These are phyloP conservation scores for Aureobasidium sp. DNA, from an alignment of 2,329 filamentous ascomycete species.

Conservation along the genomic window DNA sequence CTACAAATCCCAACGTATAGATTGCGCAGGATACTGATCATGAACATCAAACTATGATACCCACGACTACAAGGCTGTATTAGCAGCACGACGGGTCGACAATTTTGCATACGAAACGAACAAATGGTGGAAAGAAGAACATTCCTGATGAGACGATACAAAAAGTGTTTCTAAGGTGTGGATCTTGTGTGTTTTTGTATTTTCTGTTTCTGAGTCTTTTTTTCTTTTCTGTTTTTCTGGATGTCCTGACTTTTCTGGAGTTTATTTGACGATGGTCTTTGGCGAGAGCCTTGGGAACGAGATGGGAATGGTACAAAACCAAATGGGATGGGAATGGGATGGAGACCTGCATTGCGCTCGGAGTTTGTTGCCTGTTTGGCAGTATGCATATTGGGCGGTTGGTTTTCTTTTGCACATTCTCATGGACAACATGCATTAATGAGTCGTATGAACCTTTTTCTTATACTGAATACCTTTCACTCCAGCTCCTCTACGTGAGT, in stretches of 20 bases:
- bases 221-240: not conserved
- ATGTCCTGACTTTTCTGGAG: not conserved
- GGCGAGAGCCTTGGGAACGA: not conserved
- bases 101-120: slow-evolving; percentile 11
- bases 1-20: not conserved
- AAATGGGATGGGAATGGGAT: not conserved
- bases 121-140: slow-evolving; percentile 7
- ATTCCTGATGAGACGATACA: not conserved
- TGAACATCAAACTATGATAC: slow-evolving; percentile 13
- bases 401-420: not conserved
- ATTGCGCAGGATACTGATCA: slow-evolving; percentile 8
- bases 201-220: not conserved
- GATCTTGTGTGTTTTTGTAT: slow-evolving; percentile 1
- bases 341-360: slow-evolving; percentile 2
- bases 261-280: not conserved
- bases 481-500: not conserved
- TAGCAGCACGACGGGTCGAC: not conserved
- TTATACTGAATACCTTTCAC: not conserved
- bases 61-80: slow-evolving; percentile 14
- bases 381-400: slow-evolving; percentile 9
- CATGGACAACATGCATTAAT: slow-evolving; percentile 13
- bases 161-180: slow-evolving; percentile 14
- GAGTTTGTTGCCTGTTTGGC: not conserved
- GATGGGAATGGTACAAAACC: slow-evolving; percentile 1
- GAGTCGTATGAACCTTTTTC: slow-evolving; percentile 8